Percentiles rank a stretch among this genome's conserved stretches.
Evolutionary conservation across 2,329 filamentous ascomycete species (phyloP).

Genomic region (Thermoascus crustaceus): DNA sequence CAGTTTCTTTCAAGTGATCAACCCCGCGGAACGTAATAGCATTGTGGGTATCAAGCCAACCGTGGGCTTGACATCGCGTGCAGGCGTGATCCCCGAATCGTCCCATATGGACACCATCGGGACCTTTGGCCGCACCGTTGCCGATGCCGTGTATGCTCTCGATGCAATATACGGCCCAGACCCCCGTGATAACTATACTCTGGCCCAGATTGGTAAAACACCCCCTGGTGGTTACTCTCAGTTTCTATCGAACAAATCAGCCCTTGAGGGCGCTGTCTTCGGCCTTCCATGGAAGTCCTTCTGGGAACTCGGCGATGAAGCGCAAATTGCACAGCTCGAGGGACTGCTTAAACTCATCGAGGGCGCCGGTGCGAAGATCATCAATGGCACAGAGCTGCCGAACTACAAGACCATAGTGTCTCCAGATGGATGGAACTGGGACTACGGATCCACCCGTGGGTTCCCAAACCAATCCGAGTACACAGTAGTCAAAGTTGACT

Average conservation of each 20-base stretch:
- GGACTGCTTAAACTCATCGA: conserved; percentile 47
- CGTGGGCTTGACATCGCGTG: conserved; percentile 61
- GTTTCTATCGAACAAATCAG: conserved; percentile 46
- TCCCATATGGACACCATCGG: conserved; percentile 63
- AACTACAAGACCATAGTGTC: conserved; percentile 55
- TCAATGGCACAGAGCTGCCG: conserved; percentile 63
- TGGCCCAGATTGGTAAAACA: conserved; percentile 47
- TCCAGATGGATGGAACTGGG: conserved; percentile 66
- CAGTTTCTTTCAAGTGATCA: conserved; percentile 46
- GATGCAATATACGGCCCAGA: conserved; percentile 63
- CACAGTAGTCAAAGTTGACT: conserved; percentile 59
- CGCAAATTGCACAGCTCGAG: conserved; percentile 49
- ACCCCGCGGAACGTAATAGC: conserved; percentile 60
- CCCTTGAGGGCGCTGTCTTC: conserved; percentile 55
- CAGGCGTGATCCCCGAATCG: conserved; percentile 57
- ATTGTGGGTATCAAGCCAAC: conserved; percentile 70
- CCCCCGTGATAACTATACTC: conserved; percentile 56
- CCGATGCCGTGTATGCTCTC: conserved; percentile 59
- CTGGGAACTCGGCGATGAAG: conserved; percentile 53
- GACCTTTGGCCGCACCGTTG: conserved; percentile 57
- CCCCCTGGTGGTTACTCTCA: conserved; percentile 50
- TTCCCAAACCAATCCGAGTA: conserved; percentile 66
- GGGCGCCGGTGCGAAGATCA: conserved; percentile 55
- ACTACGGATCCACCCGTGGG: conserved; percentile 55
- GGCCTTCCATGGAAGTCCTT: conserved; percentile 65